Conservation (phyloP, 192 early-diverging fungal species). For the Backusella psychrophila region DNA sequence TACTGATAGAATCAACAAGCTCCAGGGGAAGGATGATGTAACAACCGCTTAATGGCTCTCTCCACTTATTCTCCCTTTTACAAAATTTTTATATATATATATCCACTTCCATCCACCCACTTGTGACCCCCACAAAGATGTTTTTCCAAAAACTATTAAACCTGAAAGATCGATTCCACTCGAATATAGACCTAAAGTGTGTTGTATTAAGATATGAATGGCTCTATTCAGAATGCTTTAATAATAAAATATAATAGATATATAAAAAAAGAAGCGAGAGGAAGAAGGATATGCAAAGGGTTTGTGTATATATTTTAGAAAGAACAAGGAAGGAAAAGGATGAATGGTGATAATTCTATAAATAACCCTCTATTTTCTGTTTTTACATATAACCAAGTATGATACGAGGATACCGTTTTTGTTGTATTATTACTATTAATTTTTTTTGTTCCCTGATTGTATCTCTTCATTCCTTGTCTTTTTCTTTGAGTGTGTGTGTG, state of each 20-base stretch:
- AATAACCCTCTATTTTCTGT: background rate
- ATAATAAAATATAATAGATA: slow-evolving; percentile 4
- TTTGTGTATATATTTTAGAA: background rate
- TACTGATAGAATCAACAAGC: background rate
- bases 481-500: background rate
- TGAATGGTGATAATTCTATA: background rate
- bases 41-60: background rate
- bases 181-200: too few relatives aligned
- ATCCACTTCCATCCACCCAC: background rate
- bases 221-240: background rate
- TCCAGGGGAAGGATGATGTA: background rate
- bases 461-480: background rate
- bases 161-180: too few relatives aligned
- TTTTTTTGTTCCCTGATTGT: background rate
- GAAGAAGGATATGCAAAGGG: background rate
- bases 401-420: background rate
- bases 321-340: background rate
- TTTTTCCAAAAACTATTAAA: too few relatives aligned
- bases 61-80: background rate
- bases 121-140: background rate
- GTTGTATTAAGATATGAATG: background rate
- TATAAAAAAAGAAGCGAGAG: background rate
- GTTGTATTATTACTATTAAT: too few relatives aligned
- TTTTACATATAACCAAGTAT: background rate
- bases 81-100: too few relatives aligned